Evolutionary conservation across 805 yeast species (phyloP).

Genomic region (Diddensiella transvaalensis): DNA sequence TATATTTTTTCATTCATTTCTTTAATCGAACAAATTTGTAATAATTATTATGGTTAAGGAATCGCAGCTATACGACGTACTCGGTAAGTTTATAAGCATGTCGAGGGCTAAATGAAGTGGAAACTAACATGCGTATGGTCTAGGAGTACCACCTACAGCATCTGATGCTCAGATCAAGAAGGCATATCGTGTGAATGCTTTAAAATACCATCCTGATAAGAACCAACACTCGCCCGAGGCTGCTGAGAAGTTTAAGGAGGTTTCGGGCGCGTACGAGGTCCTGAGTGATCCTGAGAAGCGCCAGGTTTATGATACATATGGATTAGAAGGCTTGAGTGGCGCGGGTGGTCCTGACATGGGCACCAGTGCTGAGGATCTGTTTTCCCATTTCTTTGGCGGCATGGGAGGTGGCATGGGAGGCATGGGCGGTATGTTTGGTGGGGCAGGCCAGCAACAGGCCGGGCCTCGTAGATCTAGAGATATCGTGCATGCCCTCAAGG

Average conservation of each 20-base stretch:
- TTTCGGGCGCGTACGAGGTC: conserved; percentile 85
- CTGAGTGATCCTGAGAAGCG: conserved; percentile 85
- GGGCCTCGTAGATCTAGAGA: conserved; percentile 91
- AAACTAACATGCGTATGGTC: conserved; percentile 2
- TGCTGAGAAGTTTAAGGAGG: conserved; percentile 92
- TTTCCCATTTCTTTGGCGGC: conserved; percentile 83
- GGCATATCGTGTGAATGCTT: conserved; percentile 73
- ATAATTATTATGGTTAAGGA: conserved; percentile 72
- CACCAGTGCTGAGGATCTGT: conserved; percentile 68
- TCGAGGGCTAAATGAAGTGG: neutral
- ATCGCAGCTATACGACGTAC: conserved; percentile 57
- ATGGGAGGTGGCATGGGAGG: conserved; percentile 36
- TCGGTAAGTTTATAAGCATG: conserved; percentile 39
- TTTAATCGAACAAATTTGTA: too few species aligned
- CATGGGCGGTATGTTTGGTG: conserved; percentile 35
- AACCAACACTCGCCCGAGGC: conserved; percentile 68
- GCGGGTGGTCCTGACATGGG: conserved; percentile 69
- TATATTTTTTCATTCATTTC: too few species aligned
- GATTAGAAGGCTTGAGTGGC: conserved; percentile 87
- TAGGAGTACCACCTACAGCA: conserved; percentile 51
- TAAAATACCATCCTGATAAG: conserved; percentile 81
- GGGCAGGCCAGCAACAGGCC: conserved; percentile 59
- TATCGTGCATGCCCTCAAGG: conserved; percentile 81
- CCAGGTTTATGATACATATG: conserved; percentile 81
- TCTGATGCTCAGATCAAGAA: conserved; percentile 61